These are phyloP conservation scores for Kwoniella sp. DNA, from an alignment of 768 basidiomycete species.

Conservation along the genomic window DNA sequence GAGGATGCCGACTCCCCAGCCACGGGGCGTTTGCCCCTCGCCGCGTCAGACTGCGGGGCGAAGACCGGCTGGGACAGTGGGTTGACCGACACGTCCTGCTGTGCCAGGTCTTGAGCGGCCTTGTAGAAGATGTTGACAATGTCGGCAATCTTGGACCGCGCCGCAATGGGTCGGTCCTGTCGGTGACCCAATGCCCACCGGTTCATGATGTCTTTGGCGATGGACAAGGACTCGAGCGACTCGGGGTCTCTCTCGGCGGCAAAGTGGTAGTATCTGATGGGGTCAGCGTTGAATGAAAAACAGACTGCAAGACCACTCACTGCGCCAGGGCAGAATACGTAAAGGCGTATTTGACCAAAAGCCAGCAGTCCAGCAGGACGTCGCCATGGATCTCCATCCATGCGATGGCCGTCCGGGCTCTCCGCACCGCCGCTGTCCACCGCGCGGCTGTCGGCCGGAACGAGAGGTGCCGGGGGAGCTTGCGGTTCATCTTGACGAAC, in stretches of 20 bases:
- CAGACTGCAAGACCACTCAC: neutral
- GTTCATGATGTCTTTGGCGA: slow-evolving; percentile 16
- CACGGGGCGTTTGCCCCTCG: too few species aligned
- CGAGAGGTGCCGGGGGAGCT: slow-evolving; percentile 5
- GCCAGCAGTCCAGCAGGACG: slow-evolving; percentile 11
- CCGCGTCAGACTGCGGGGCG: too few species aligned
- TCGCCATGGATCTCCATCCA: slow-evolving; percentile 10
- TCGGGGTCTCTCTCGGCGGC: slow-evolving; percentile 8
- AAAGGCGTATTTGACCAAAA: slow-evolving; percentile 13
- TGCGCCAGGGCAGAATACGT: slow-evolving; percentile 12
- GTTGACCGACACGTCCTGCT: neutral
- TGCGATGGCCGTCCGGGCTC: slow-evolving; percentile 4
- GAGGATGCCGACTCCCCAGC: too few species aligned
- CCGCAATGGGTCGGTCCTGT: slow-evolving; percentile 7
- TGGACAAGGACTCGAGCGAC: slow-evolving; percentile 1
- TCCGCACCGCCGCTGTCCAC: slow-evolving; percentile 3
- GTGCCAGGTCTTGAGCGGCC: slow-evolving; percentile 5
- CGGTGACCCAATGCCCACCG: slow-evolving; percentile 10
- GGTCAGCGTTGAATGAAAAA: neutral
- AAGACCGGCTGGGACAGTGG: neutral
- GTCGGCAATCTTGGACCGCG: slow-evolving; percentile 13
- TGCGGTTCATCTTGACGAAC: slow-evolving; percentile 16
- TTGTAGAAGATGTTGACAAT: slow-evolving; percentile 13
- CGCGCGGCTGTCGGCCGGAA: slow-evolving; percentile 7
- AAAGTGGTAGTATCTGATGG: slow-evolving; percentile 8